Percentiles rank a stretch among this genome's conserved stretches.
phyloP scores from a whole-genome alignment of 73 alveolate species.

The Paramecium sonneborni region DNA sequence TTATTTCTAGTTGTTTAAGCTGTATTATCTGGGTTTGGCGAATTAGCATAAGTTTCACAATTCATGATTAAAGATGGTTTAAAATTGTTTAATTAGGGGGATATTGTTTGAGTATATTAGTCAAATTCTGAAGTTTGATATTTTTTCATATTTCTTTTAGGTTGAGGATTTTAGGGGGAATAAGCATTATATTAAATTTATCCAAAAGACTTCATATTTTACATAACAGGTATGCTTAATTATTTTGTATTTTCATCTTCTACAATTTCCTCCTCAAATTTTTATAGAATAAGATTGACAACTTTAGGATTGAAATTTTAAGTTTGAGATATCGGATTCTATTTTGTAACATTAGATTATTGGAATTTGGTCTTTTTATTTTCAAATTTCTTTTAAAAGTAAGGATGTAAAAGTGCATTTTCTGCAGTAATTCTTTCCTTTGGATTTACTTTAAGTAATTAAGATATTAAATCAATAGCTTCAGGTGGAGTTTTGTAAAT shows the following conservation, averaged over 20 bases:
- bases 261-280: not conserved
- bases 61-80: conserved; percentile 7
- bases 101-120: not conserved
- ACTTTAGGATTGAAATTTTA: not conserved
- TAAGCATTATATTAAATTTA: not conserved
- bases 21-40: not conserved
- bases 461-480: conserved; percentile 67
- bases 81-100: not conserved
- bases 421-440: conserved; percentile 65
- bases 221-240: conserved; percentile 16
- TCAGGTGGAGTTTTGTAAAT: conserved; percentile 64
- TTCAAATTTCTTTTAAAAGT: conserved; percentile 27
- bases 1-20: not conserved
- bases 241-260: conserved; percentile 40
- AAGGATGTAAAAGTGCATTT: conserved; percentile 68
- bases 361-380: conserved; percentile 24
- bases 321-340: conserved; percentile 1
- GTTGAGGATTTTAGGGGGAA: not conserved
- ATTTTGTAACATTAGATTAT: not conserved
- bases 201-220: conserved; percentile 27
- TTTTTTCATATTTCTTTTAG: not conserved
- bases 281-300: not conserved
- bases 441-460: conserved; percentile 69
- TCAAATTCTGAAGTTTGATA: conserved; percentile 15
- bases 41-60: not conserved